Percentiles rank a stretch among this genome's conserved stretches.
phyloP scores from a whole-genome alignment of 345 rosid genomes.

The Gossypioides kirkii region DNA sequence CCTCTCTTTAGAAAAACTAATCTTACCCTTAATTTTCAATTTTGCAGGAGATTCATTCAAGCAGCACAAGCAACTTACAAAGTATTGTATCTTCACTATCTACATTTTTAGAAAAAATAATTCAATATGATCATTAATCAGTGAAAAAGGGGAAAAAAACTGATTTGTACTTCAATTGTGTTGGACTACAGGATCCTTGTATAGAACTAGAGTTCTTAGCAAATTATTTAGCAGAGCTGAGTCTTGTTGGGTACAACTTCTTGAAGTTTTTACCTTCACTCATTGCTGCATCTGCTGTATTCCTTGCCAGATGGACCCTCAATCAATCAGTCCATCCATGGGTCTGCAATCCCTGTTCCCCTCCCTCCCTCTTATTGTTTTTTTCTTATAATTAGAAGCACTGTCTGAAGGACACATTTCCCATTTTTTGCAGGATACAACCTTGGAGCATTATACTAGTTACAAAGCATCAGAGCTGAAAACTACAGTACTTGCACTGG shows the following conservation, averaged over 20 bases:
- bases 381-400: background rate
- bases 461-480: conserved; percentile 59
- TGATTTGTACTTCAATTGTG: conserved; percentile 5
- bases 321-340: conserved; percentile 79
- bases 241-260: conserved; percentile 69
- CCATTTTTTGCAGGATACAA: conserved; percentile 49
- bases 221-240: conserved; percentile 79
- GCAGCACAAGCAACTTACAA: conserved; percentile 71
- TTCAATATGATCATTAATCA: background rate
- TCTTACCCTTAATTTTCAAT: conserved; percentile 5
- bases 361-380: background rate
- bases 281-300: conserved; percentile 84
- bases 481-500: conserved; percentile 65
- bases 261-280: conserved; percentile 73
- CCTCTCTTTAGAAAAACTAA: background rate
- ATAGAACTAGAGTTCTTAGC: conserved; percentile 74
- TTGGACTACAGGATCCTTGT: conserved; percentile 46
- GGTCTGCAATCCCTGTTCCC: conserved; percentile 45
- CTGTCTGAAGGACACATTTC: conserved; percentile 10
- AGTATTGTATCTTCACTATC: conserved; percentile 32
- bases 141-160: background rate
- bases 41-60: conserved; percentile 74
- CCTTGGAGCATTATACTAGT: conserved; percentile 79
- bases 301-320: conserved; percentile 89
- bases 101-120: background rate